Evolutionary conservation across 495 filamentous ascomycete genomes (phyloP), one percentile per base, ranked within the genome.

Genomic region (Immersiella caudata): DNA sequence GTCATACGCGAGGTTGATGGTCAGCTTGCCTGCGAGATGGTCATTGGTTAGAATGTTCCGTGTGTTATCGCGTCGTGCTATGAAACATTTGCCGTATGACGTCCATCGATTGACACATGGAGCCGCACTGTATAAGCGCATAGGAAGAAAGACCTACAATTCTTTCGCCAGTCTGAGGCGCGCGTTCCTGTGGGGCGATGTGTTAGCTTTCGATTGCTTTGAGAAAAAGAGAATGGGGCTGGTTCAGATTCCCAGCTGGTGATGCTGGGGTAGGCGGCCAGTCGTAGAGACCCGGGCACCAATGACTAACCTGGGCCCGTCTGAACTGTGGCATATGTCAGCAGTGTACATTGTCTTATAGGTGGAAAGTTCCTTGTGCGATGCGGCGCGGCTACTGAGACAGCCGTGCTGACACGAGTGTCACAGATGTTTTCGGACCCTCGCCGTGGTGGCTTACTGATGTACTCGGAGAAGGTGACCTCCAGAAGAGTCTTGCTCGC

Each of bases 391-490:
- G 40, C 40, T 46, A 4, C 29, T 33, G 40, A 46, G 40, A 46
- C 40, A 46, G 5, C 40, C 40, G 40, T 12, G 40, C 40, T 18
- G 40, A 18, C 16, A n/a, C 40, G 2, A 46, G 16, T 18, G 40
- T 46, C 40, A 46, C 40, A 46, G 40, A 46, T 46, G 40, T 46
- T 46, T 46, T 20, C 2, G 40, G 11, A 36, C 33, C 5, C 6
- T 36, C 33, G 33, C 6, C 33, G 33, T 0, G 29, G 20, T 9
- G 60, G 24, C 36, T 50, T 18, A 11, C 40, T 21, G n/a, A 61
- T 46, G 59, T 61, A 61, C 35, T 61, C 29, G 59, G 60, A 62
- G 60, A 62, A 62, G 35, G 60, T 62, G 35, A 62, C 29, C 40
- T 62, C 60, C 36, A 62, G 25, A 1, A 62, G 60, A 20, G 60